These are phyloP conservation scores for Leptographium procerum DNA, from an alignment of 2,329 filamentous ascomycete genomes.

Conservation along the genomic window DNA sequence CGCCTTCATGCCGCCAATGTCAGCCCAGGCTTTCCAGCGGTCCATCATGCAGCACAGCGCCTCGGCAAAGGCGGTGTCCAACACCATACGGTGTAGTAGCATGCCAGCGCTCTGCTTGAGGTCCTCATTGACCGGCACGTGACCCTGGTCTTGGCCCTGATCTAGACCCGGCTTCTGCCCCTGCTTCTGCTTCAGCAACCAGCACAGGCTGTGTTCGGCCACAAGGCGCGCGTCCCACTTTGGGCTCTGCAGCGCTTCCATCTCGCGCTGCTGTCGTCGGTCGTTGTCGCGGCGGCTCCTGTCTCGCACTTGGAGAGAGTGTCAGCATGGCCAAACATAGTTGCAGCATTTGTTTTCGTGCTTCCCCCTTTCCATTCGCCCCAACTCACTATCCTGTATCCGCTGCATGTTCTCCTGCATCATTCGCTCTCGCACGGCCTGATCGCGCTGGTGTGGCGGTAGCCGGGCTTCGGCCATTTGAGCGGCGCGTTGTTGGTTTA, in stretches of 20 bases:
- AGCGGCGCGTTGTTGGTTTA: constrained; percentile 28
- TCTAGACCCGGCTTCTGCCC: background rate
- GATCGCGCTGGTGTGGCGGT: constrained; percentile 27
- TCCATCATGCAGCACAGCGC: constrained; percentile 34
- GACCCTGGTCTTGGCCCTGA: background rate
- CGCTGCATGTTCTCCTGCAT: constrained; percentile 30
- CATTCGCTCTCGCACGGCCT: constrained; percentile 29
- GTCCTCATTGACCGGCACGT: background rate
- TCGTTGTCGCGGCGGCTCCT: constrained; percentile 26
- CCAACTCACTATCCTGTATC: constrained; percentile 32
- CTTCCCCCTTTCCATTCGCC: background rate
- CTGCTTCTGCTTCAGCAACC: constrained; percentile 23
- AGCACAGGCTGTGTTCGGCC: constrained; percentile 31
- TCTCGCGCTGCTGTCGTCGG: constrained; percentile 31
- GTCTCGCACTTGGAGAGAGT: constrained; percentile 28
- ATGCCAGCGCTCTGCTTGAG: constrained; percentile 32
- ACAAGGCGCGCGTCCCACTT: constrained; percentile 39
- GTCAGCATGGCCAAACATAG: background rate
- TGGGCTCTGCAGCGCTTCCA: constrained; percentile 41
- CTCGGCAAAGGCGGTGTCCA: constrained; percentile 31
- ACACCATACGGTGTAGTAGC: constrained; percentile 40
- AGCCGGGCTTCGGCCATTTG: constrained; percentile 32
- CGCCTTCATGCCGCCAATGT: constrained; percentile 41
- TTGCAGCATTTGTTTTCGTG: background rate
- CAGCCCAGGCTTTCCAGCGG: constrained; percentile 42